These are phyloP conservation scores for Fennellomyces sp. DNA, from an alignment of 371 early-diverging fungal genomes.

Conservation along the genomic window DNA sequence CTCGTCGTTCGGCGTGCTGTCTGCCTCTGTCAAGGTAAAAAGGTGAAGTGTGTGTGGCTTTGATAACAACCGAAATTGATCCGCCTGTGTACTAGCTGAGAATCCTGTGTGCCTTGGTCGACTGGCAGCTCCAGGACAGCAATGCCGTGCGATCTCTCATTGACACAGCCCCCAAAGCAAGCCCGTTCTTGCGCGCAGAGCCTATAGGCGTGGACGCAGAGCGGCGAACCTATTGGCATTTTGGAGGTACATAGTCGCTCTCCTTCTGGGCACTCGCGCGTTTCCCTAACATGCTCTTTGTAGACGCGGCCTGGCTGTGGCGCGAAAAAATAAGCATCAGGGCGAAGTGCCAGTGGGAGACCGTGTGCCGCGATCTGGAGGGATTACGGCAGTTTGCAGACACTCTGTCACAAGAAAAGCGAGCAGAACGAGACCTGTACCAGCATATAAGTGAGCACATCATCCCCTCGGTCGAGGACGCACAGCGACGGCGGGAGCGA, in stretches of 20 bases:
- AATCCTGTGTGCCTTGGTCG: slow-evolving; percentile 34
- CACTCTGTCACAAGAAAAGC: slow-evolving; percentile 9
- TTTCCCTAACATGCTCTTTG: background rate
- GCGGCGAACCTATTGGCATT: slow-evolving; percentile 39
- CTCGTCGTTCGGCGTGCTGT: background rate
- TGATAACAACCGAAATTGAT: background rate
- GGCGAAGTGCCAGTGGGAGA: slow-evolving; percentile 29
- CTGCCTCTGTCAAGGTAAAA: slow-evolving; percentile 1
- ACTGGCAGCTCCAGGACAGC: slow-evolving; percentile 51
- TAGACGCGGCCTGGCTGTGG: slow-evolving; percentile 40
- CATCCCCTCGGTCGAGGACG: slow-evolving; percentile 23
- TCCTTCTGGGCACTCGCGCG: background rate
- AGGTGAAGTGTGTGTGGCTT: background rate
- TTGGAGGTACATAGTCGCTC: slow-evolving; percentile 33
- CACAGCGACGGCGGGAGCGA: slow-evolving; percentile 9
- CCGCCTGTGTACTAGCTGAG: slow-evolving; percentile 20
- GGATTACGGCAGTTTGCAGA: slow-evolving; percentile 22
- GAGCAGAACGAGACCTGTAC: slow-evolving; percentile 23
- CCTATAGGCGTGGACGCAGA: slow-evolving; percentile 34
- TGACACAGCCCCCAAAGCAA: slow-evolving; percentile 13
- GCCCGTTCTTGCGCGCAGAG: background rate
- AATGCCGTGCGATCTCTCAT: slow-evolving; percentile 26
- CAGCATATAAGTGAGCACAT: slow-evolving; percentile 2
- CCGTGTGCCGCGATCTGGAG: slow-evolving; percentile 19
- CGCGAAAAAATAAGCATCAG: slow-evolving; percentile 25